Evolutionary conservation across 192 early-diverging fungal genomes (phyloP), one percentile per base, ranked within the genome.

Genomic region (Lobosporangium transversale): DNA sequence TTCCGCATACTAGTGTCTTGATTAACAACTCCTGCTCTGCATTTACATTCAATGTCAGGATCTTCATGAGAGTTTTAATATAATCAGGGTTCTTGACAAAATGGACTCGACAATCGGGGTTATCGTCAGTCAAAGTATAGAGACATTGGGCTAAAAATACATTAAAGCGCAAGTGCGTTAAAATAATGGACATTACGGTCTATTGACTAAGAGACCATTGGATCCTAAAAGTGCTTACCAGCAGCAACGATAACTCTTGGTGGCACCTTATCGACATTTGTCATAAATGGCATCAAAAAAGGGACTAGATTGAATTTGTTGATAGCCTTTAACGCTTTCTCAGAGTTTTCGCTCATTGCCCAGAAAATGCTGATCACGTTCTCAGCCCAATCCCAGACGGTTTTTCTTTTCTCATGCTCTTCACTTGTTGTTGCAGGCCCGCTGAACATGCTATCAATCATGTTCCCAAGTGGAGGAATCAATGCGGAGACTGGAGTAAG

Each of bases 71-170:
- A 18, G 70, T 78, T 15, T 78, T 66, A 11, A 87, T 75, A 14
- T 88, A 87, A 55, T 83, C 82, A 6, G 83, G 79, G 61, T 89
- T 88, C 18, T 75, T 66, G 29, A 83, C 66, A 75, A 93, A 88
- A 4, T 86, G 67, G 26, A 84, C 79, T 45, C 87, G 69, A 32
- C 87, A 84, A 4, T 84, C 81, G 14, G 75, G 60, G 63, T 94
- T 94, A 18, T 92, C 91, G 52, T 95, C 94, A 0, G 93, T 92
- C 43, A 97, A 80, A 4, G 93, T 93, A 66, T 92, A 89, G 15
- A 97, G 81, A 43, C 89, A 93, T 81, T 95, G 94, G 9, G 84
- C 93, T 85, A 76, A 11, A n/a, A n/a, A n/a, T n/a, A n/a, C n/a
- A n/a, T n/a, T n/a, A n/a, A n/a, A n/a, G n/a, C n/a, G n/a, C n/a